phyloP scores from a whole-genome alignment of 352 stramenopile species.

The Globisporangium takayamanum region DNA sequence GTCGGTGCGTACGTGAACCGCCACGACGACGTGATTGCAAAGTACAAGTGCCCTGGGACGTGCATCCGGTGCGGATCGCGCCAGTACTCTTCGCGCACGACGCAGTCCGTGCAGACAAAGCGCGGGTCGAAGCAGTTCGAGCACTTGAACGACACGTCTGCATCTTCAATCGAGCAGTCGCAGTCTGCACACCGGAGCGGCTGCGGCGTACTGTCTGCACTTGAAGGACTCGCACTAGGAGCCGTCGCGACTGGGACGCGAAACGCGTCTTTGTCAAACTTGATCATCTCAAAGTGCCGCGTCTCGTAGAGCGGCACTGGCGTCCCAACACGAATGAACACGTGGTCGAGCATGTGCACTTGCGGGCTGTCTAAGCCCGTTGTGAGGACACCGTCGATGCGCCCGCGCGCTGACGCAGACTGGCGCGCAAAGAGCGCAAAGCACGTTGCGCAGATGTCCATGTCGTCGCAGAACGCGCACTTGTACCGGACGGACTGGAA shows the following conservation, averaged over 20 bases:
- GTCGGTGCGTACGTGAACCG: slow-evolving; percentile 23
- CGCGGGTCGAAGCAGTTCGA: slow-evolving; percentile 48
- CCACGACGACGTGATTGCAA: slow-evolving; percentile 46
- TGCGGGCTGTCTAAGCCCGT: slow-evolving; percentile 3
- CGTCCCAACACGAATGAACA: slow-evolving; percentile 58
- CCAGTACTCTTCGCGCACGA: slow-evolving; percentile 39
- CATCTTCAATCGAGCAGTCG: slow-evolving; percentile 22
- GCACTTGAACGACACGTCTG: slow-evolving; percentile 48
- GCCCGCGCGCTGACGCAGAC: slow-evolving; percentile 6
- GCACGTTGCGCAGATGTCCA: slow-evolving; percentile 62
- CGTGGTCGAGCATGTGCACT: slow-evolving; percentile 40
- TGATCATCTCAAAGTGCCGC: slow-evolving; percentile 37
- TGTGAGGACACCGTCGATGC: slow-evolving; percentile 11
- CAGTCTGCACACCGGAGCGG: slow-evolving; percentile 25
- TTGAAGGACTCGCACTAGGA: slow-evolving; percentile 2
- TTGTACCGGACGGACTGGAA: slow-evolving; percentile 61
- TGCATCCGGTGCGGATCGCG: slow-evolving; percentile 48
- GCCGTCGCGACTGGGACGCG: not conserved
- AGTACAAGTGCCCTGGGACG: slow-evolving; percentile 59
- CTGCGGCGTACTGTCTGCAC: slow-evolving; percentile 5
- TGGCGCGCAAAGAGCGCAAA: slow-evolving; percentile 38
- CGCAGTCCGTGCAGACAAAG: slow-evolving; percentile 41
- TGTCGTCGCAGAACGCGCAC: slow-evolving; percentile 60
- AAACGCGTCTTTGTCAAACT: slow-evolving; percentile 20
- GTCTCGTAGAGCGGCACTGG: slow-evolving; percentile 59